Evolutionary conservation across 345 rosid genomes (phyloP), one percentile per base, ranked within the genome.

Genomic region (Camelina sativa): DNA sequence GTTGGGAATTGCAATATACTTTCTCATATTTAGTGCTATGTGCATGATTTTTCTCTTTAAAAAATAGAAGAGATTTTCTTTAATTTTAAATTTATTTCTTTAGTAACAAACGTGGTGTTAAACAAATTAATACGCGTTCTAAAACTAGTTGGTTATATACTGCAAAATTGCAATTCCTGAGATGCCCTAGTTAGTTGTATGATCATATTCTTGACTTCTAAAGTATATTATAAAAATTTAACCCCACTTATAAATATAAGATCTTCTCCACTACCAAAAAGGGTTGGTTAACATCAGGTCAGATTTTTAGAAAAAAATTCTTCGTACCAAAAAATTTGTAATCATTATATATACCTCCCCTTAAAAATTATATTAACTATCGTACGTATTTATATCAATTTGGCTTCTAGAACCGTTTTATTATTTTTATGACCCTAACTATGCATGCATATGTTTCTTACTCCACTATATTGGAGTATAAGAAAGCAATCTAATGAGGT

Each of bases 261-360:
- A 69, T 69, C 64, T 76, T 69, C 74, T 75, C 75, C 80, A 76
- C 65, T 69, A 54, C 43, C 41, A 54, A 53, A 25, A 75, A 69
- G 64, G 80, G 80, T 55, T 46, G 75, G 71, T 38, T 62, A 63
- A 37, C 43, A 35, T 76, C 75, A 75, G 56, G 62, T 67, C 73
- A 69, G 19, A 62, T 68, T 44, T 53, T 53, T 67, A 8, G 5
- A 61, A 67, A 69, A 51, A 0, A 43, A 63, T 76, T 75, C 47
- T 75, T 61, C 69, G 74, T 62, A 62, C 57, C 20, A 76, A 68
- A 60, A 43, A 10, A 4, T 8, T 12, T 69, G 50, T 69, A 76
- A 62, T 62, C 70, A 62, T 69, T 35, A 32, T 50, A 43, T 8
- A 53, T 52, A 60, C 54, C 60, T 19, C 7, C 50, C 50, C 34